Evolutionary conservation across 208 protist genomes (phyloP), one percentile per base, ranked within the genome.

Genomic region (Crithidia thermophila): DNA sequence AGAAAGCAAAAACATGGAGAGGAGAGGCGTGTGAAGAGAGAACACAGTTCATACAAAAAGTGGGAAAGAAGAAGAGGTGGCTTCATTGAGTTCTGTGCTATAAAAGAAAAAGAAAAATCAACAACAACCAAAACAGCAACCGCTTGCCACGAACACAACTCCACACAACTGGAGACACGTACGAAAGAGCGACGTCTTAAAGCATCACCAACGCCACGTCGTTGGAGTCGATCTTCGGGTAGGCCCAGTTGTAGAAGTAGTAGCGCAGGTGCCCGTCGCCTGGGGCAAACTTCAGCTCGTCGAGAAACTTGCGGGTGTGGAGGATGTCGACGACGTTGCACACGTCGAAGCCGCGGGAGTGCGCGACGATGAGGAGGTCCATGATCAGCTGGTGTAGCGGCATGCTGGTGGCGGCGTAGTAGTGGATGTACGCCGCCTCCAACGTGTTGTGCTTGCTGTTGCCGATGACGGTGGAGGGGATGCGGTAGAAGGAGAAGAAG

Each of bases 201-300:
- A 99, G 70, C 81, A 99, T 94, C 16, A 98, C 92, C 23, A 99
- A 63, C 30, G 92, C 97, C 21, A 99, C 70, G 9, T 91, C 58
- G 6, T 65, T 69, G 4, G 94, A 77, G 30, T 90, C 43, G n/a
- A 97, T 84, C 23, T 80, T 81, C 11, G 90, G 96, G 56, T 95
- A 98, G 27, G 82, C 61, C 88, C 95, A 99, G 85, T 99, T 99
- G 86, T 98, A 99, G 51, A 99, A 93, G 87, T 99, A 99, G 83
- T 99, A 99, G 43, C 98, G 87, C 16, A 99, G 90, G 25, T 94
- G 72, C 25, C 99, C 99, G 79, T 99, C 99, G 30, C 99, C 99
- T 7, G 82, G 67, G 4, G 87, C 91, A 73, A 99, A 99, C 69
- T 99, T 98, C 37, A 99, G 81, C n/a, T 97, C 79, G 16, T 97